phyloP scores from a whole-genome alignment of 139 green algal species.

The Tetraselmis striata region DNA sequence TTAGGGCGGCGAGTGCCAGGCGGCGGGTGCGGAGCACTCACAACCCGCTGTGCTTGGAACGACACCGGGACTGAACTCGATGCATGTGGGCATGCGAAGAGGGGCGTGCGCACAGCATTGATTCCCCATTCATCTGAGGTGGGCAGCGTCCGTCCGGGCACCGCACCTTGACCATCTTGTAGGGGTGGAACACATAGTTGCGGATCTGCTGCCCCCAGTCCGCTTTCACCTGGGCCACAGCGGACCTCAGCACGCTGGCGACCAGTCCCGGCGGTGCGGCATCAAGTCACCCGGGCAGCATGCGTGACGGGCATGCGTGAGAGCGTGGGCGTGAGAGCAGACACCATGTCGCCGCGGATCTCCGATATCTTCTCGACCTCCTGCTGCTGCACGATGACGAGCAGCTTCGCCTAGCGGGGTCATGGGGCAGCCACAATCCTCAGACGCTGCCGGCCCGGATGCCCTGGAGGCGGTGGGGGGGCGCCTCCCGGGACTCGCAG shows the following conservation, averaged over 20 bases:
- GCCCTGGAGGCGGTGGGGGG: too few relatives aligned
- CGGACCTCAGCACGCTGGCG: too few relatives aligned
- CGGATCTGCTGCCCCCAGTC: conserved; percentile 96
- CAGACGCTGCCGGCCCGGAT: too few relatives aligned
- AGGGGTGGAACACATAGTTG: conserved; percentile 97
- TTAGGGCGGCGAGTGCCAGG: background rate
- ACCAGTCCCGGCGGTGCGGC: too few relatives aligned
- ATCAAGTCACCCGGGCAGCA: too few relatives aligned
- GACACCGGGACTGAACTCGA: too few relatives aligned
- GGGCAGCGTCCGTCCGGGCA: background rate
- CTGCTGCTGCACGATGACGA: conserved; percentile 68
- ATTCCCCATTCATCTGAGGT: too few relatives aligned
- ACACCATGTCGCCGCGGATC: conserved; percentile 40
- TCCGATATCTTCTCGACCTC: conserved; percentile 25
- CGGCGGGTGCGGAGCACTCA: too few relatives aligned
- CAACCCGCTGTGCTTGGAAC: too few relatives aligned
- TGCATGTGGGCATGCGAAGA: background rate
- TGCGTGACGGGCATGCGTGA: too few relatives aligned
- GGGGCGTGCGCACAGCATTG: background rate
- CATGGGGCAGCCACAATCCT: too few relatives aligned
- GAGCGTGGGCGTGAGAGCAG: too few relatives aligned
- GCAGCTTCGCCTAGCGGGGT: conserved; percentile 59
- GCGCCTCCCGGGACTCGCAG: background rate
- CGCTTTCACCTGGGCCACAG: conserved; percentile 55
- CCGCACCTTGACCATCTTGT: conserved; percentile 83